Evolutionary conservation across 108 stramenopile species (phyloP).

Genomic region (Mediolabrus comicus): DNA sequence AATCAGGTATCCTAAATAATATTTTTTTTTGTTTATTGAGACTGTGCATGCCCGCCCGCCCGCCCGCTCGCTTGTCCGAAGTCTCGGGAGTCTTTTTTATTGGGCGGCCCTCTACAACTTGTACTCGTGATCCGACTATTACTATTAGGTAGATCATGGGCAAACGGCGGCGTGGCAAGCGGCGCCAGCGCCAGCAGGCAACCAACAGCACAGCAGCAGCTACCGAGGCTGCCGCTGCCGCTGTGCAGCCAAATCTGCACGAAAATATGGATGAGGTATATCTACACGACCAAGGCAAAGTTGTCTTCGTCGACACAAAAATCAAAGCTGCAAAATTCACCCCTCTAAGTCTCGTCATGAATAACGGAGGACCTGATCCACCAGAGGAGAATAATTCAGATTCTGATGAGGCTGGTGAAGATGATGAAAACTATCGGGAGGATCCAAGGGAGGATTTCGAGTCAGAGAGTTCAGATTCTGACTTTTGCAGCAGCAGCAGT

Average conservation of each 20-base stretch:
- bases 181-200: neutral
- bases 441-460: neutral
- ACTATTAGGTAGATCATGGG: too few relatives aligned
- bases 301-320: neutral
- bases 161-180: neutral
- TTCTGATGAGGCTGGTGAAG: neutral
- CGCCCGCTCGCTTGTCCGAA: too few relatives aligned
- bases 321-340: neutral
- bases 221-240: neutral
- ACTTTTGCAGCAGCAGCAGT: neutral
- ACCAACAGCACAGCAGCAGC: too few relatives aligned
- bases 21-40: too few relatives aligned
- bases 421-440: neutral
- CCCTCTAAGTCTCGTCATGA: neutral
- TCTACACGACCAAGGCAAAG: neutral
- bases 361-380: neutral
- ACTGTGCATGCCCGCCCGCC: too few relatives aligned
- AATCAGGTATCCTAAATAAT: too few relatives aligned
- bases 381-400: neutral
- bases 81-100: too few relatives aligned
- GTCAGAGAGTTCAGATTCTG: slow-evolving; percentile 2
- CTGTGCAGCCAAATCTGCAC: neutral
- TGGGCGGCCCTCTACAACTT: too few relatives aligned
- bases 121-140: too few relatives aligned
- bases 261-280: neutral